phyloP scores from a whole-genome alignment of 768 basidiomycete species.

The Exidia glandulosa region DNA sequence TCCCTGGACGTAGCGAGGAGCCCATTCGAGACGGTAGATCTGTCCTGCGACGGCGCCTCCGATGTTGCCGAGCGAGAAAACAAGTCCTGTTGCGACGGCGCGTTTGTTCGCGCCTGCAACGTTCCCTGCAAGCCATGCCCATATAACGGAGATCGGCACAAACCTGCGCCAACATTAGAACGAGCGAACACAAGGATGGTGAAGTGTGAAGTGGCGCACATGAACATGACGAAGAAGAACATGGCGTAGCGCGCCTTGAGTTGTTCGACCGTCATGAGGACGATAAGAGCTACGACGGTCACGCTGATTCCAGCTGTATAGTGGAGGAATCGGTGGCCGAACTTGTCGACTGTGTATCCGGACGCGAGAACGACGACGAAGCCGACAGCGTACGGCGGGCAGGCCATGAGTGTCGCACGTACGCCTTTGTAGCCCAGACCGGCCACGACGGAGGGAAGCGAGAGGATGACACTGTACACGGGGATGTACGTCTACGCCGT shows the following conservation, averaged over 20 bases:
- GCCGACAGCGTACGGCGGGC: constrained; percentile 7
- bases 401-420: constrained; percentile 10
- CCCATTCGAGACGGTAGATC: constrained; percentile 12
- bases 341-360: constrained; percentile 14
- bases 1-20: constrained; percentile 24
- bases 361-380: constrained; percentile 3
- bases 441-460: neutral
- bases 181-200: constrained; percentile 1
- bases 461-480: constrained; percentile 4
- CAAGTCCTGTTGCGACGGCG: constrained; percentile 20
- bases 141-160: neutral
- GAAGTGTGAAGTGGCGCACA: constrained; percentile 11
- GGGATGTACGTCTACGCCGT: constrained; percentile 8
- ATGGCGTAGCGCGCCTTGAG: constrained; percentile 20
- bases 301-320: constrained; percentile 12
- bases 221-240: constrained; percentile 25
- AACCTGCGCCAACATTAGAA: neutral
- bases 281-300: constrained; percentile 16
- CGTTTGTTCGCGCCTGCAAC: constrained; percentile 7
- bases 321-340: constrained; percentile 16
- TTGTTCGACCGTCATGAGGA: constrained; percentile 19
- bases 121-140: neutral
- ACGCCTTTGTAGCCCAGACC: constrained; percentile 9
- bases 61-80: constrained; percentile 23
- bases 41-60: constrained; percentile 19